Evolutionary conservation across 2,329 filamentous ascomycete species (phyloP).

Genomic region (Neopestalotiopsis clavispora): DNA sequence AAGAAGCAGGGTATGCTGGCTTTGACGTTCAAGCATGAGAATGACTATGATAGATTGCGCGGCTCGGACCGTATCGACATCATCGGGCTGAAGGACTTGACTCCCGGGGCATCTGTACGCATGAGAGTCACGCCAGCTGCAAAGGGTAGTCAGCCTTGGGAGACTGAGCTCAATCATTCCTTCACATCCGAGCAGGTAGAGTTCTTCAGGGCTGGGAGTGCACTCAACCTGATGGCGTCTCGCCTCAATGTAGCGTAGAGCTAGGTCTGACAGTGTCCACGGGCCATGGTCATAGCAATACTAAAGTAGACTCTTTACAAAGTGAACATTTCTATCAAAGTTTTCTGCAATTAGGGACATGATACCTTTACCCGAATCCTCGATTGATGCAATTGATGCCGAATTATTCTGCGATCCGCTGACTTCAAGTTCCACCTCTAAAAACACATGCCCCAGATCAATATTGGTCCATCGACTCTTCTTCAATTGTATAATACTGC

Average conservation of each 20-base stretch:
- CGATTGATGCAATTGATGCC: too few species aligned
- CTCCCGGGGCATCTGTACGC: not conserved
- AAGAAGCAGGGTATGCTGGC: slow-evolving; percentile 98
- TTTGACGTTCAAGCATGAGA: slow-evolving; percentile 85
- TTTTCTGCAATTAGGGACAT: too few species aligned
- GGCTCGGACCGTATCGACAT: slow-evolving; percentile 69
- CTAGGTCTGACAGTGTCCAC: not conserved
- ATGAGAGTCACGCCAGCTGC: not conserved
- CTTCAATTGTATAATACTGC: not conserved
- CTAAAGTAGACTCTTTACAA: not conserved
- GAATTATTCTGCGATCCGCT: too few species aligned
- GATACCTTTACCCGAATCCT: too few species aligned
- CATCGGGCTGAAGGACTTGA: not conserved
- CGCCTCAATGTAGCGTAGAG: not conserved
- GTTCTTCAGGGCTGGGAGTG: not conserved
- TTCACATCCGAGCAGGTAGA: not conserved
- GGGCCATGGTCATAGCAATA: not conserved
- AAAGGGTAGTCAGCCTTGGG: not conserved
- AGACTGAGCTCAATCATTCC: not conserved
- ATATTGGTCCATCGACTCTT: not conserved
- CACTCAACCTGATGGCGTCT: not conserved
- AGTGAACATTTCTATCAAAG: too few species aligned
- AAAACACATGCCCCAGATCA: too few species aligned
- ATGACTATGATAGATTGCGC: slow-evolving; percentile 82
- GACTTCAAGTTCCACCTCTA: too few species aligned